phyloP scores from a whole-genome alignment of 108 stramenopile genomes.

The Nitzschia sp. region DNA sequence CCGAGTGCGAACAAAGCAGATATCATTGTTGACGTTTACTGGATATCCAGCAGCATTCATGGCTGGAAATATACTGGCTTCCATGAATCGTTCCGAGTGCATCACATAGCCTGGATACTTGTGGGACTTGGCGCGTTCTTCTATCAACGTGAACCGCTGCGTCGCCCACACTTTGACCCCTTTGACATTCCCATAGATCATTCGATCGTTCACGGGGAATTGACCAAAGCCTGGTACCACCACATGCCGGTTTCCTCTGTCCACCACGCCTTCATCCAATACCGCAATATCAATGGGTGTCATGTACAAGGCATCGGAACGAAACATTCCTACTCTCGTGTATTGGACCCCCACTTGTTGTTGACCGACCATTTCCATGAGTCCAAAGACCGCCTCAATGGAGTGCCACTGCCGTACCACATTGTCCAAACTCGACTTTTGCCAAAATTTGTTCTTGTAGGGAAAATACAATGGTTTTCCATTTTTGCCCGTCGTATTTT shows the following conservation, averaged over 20 bases:
- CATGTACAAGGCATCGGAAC: constrained; percentile 30
- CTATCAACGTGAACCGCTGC: constrained; percentile 38
- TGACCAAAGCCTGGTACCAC: constrained; percentile 29
- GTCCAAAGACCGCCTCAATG: constrained; percentile 1
- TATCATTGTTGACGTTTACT: constrained; percentile 17
- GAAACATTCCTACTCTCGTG: constrained; percentile 36
- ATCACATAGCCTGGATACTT: constrained; percentile 18
- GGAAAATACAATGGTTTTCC: constrained; percentile 28
- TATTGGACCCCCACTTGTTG: constrained; percentile 18
- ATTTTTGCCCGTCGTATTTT: constrained; percentile 19
- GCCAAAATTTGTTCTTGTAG: not conserved
- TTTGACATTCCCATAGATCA: constrained; percentile 48
- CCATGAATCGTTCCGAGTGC: constrained; percentile 42
- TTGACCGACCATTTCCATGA: constrained; percentile 3
- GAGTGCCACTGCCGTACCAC: constrained; percentile 37
- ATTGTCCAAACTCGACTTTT: constrained; percentile 18
- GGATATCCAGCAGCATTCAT: constrained; percentile 1
- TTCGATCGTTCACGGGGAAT: constrained; percentile 45
- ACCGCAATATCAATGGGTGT: constrained; percentile 15
- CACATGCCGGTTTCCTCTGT: constrained; percentile 19
- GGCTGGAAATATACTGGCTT: constrained; percentile 22
- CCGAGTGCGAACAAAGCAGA: constrained; percentile 44
- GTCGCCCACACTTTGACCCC: constrained; percentile 51
- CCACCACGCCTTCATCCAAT: constrained; percentile 13
- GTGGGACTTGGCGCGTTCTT: constrained; percentile 24